Evolutionary conservation across 306 rosid genomes (phyloP), one percentile per base, ranked within the genome.

Genomic region (Quercus bicolor): DNA sequence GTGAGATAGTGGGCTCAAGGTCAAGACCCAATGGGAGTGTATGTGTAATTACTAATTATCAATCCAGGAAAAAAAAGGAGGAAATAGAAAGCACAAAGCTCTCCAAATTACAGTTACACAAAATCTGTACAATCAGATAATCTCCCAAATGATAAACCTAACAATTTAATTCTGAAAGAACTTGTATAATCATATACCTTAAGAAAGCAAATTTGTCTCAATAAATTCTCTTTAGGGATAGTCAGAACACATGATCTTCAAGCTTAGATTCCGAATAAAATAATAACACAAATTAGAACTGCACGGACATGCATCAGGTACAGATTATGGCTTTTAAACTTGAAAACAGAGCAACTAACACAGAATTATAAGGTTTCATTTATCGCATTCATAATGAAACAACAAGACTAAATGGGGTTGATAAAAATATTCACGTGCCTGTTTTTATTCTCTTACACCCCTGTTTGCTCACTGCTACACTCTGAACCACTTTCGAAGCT

Each of bases 391-490:
- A 65, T 18, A 33, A 29, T 61, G 34, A 66, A 66, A 9, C 51
- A 45, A 68, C 12, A 14, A 10, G 45, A 57, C 45, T 21, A 29
- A 29, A 28, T 33, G 54, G 23, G 6, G 28, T 16, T 64, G 68
- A 13, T 43, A 68, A 68, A 78, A 79, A 43, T 52, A 40, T 69
- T 71, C 69, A 55, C 92, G 64, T 86, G 82, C 97, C 92, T 87
- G 87, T 82, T 84, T 89, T 92, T 81, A 86, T 89, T 88, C 89
- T 89, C 89, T 94, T 94, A 81, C 76, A 73, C 68, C 56, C 78
- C 70, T 82, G 85, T 40, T 62, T 74, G 73, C 68, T 73, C 71
- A 84, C 87, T 16, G 76, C 48, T 77, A 77, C 76, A 75, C 79
- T 86, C 15, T 81, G 82, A 53, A 72, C 68, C 66, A 26, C 55